Conservation (phyloP, 768 basidiomycete genomes). For the Strobilomyces confusus region DNA sequence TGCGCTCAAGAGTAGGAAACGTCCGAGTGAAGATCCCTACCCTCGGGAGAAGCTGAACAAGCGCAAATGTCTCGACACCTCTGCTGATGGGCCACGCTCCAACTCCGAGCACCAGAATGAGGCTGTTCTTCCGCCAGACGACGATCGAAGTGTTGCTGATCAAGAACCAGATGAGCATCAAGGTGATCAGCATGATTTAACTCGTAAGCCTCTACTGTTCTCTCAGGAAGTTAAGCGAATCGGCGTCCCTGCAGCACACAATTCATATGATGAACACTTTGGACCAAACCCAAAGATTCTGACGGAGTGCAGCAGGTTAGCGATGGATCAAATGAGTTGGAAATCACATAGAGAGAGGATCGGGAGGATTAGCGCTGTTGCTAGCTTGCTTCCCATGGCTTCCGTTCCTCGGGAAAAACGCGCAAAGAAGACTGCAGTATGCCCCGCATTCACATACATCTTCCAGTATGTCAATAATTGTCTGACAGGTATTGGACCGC, state of each 20-base stretch:
- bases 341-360: conserved; percentile 41
- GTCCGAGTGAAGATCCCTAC: conserved; percentile 40
- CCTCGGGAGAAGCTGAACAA: conserved; percentile 67
- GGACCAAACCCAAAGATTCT: conserved; percentile 54
- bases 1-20: conserved; percentile 65
- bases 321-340: conserved; percentile 61
- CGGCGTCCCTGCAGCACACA: conserved; percentile 15
- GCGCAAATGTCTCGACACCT: conserved; percentile 41
- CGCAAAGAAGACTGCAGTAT: conserved; percentile 22
- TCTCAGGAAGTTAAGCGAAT: conserved; percentile 1
- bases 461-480: neutral
- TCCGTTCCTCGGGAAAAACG: conserved; percentile 28
- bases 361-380: conserved; percentile 52
- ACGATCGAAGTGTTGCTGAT: conserved; percentile 28
- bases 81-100: conserved; percentile 18
- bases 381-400: conserved; percentile 43
- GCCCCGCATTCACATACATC: conserved; percentile 6
- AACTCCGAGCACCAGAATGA: conserved; percentile 8
- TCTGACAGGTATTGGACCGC: conserved; percentile 50
- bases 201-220: conserved; percentile 8
- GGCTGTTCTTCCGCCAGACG: conserved; percentile 10
- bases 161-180: conserved; percentile 23
- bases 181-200: conserved; percentile 27
- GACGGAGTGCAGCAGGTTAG: conserved; percentile 43
- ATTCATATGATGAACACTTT: conserved; percentile 73